Evolutionary conservation across 164 flowering plant species (phyloP).

Genomic region (Taxillus chinensis): DNA sequence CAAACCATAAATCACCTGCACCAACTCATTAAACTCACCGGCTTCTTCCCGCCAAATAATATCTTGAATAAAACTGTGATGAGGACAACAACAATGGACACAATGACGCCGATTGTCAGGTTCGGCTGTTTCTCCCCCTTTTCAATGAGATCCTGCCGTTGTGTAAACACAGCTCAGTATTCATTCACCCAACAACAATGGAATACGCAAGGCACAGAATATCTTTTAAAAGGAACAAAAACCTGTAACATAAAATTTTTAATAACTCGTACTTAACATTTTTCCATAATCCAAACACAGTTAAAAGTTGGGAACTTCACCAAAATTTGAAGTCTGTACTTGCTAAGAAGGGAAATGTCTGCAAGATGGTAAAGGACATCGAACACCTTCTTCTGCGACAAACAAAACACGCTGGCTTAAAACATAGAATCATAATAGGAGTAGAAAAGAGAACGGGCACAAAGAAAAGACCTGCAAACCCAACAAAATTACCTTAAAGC

Average conservation of each 20-base stretch:
- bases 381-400: constrained; percentile 68
- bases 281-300: background rate
- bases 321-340: constrained; percentile 45
- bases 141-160: constrained; percentile 64
- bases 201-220: too few relatives aligned
- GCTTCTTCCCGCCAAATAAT: constrained; percentile 83
- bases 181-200: background rate
- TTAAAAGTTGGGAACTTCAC: constrained; percentile 29
- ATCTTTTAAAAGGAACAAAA: background rate
- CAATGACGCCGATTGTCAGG: constrained; percentile 57
- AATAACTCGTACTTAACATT: too few relatives aligned
- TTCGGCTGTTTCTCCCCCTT: constrained; percentile 84
- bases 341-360: constrained; percentile 62
- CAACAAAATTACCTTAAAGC: constrained; percentile 43
- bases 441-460: background rate
- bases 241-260: background rate
- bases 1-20: background rate
- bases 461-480: background rate
- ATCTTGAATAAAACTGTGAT: constrained; percentile 41
- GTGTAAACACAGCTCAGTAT: background rate
- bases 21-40: constrained; percentile 22
- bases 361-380: constrained; percentile 71
- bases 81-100: constrained; percentile 40
- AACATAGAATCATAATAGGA: background rate
- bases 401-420: background rate